phyloP scores from a whole-genome alignment of 192 early-diverging fungal species.

The Podila epigama region DNA sequence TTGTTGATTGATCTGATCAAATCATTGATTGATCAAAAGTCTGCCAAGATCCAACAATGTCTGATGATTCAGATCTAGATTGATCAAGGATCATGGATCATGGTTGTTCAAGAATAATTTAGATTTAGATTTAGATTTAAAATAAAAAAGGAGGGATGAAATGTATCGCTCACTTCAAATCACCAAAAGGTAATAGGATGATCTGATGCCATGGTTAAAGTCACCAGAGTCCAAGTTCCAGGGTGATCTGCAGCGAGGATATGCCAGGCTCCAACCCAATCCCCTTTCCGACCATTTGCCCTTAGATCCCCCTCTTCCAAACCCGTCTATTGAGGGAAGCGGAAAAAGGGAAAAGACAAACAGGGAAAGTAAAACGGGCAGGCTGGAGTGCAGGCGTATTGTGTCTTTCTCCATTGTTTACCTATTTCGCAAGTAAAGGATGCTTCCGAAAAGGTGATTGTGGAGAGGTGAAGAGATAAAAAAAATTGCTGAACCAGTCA shows the following conservation, averaged over 20 bases:
- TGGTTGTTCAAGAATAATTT: neutral
- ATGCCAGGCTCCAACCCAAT: slow-evolving; percentile 37
- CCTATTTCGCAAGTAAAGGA: slow-evolving; percentile 18
- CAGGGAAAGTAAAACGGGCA: neutral
- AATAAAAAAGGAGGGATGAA: neutral
- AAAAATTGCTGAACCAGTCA: neutral
- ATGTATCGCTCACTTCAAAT: slow-evolving; percentile 50
- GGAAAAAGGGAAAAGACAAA: neutral
- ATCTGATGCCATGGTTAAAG: slow-evolving; percentile 44
- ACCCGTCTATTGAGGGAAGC: neutral
- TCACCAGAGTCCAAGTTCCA: slow-evolving; percentile 48
- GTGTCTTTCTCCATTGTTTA: slow-evolving; percentile 50
- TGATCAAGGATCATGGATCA: too few relatives aligned
- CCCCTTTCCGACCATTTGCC: neutral
- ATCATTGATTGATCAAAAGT: too few relatives aligned
- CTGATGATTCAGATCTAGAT: too few relatives aligned
- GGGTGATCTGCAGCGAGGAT: slow-evolving; percentile 45
- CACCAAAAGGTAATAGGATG: slow-evolving; percentile 51
- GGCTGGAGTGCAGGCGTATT: slow-evolving; percentile 50
- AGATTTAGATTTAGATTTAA: slow-evolving; percentile 8
- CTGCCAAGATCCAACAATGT: too few relatives aligned
- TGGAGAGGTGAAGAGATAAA: slow-evolving; percentile 34
- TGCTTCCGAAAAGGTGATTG: slow-evolving; percentile 39
- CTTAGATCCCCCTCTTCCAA: neutral
- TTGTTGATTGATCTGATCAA: too few relatives aligned